Evolutionary conservation across 2,329 filamentous ascomycete genomes (phyloP).

Genomic region (Diaporthe capsici): DNA sequence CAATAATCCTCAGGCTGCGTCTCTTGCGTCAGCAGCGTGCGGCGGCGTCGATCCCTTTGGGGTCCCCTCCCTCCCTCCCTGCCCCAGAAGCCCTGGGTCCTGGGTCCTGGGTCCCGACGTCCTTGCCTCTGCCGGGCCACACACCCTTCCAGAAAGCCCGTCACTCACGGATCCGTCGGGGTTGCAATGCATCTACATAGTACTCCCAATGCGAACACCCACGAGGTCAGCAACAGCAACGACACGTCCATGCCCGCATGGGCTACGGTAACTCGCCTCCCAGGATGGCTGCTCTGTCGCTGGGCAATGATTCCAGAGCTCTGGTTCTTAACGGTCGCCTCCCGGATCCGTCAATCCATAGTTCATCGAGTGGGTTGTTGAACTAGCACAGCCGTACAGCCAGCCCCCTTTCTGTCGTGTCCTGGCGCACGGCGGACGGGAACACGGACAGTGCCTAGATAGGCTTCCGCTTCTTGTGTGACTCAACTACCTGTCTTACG

Average conservation of each 20-base stretch:
- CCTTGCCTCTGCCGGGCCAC: constrained; percentile 35
- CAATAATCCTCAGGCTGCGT: constrained; percentile 32
- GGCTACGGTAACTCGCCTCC: neutral
- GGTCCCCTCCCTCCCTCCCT: constrained; percentile 14
- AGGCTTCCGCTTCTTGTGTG: constrained; percentile 34
- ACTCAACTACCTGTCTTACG: constrained; percentile 35
- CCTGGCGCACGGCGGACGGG: constrained; percentile 35
- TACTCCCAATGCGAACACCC: constrained; percentile 31
- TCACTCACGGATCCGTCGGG: constrained; percentile 38
- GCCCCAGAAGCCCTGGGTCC: constrained; percentile 5
- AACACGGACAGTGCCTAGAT: constrained; percentile 35
- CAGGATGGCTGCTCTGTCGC: constrained; percentile 6
- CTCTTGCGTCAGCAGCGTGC: constrained; percentile 38
- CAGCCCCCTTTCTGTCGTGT: constrained; percentile 33
- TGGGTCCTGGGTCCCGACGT: constrained; percentile 18
- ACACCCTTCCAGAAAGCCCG: constrained; percentile 23
- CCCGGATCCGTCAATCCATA: constrained; percentile 26
- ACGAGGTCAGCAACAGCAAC: constrained; percentile 2
- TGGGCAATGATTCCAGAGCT: neutral
- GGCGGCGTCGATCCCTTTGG: constrained; percentile 32
- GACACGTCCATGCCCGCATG: constrained; percentile 2
- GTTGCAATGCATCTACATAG: constrained; percentile 40
- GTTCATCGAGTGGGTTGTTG: neutral
- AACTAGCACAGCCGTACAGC: constrained; percentile 25
- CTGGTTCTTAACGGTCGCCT: constrained; percentile 33